Evolutionary conservation across 495 filamentous ascomycete genomes (phyloP), one percentile per base, ranked within the genome.

Genomic region (Hypoxylon intermedium): DNA sequence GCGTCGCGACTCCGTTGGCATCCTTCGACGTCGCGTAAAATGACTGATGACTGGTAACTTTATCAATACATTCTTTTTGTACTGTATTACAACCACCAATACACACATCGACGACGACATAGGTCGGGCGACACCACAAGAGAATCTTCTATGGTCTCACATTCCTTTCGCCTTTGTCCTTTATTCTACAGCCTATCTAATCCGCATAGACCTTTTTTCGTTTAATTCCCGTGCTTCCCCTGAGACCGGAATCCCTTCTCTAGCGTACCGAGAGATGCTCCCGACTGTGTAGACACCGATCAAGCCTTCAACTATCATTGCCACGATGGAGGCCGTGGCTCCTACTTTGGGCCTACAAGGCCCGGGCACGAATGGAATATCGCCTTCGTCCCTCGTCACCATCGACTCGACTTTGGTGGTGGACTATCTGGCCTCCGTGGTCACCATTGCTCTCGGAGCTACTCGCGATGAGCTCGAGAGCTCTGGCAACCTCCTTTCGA

Each of bases 361-460:
- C 55, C 68, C 75, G 31, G 73, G 67, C 34, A 21, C 75, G 18
- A 80, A 80, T 63, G 77, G 78, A 67, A 66, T 74, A 30, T 59
- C 74, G 37, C 59, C 74, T 30, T 60, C 75, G 57, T 58, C 76
- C 34, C 82, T 83, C 53, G 71, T 75, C 28, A 63, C 75, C 40
- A 60, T 83, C 60, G 78, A 83, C 63, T 78, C 81, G 0, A 63
- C 50, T 45, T 67, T 79, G 43, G 74, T 98, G 34, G 83, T 97
- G 46, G 87, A 93, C 43, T 87, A 97, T 77, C 82, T 98, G 50
- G 80, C 79, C 31, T 83, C 85, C 50, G 85, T 97, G 50, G 82
- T 96, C 64, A 83, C 87, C 70, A 86, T 93, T 48, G 92, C 89
- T 61, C 82, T 99, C 48, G 95, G 93, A 62, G 92, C 95, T 55